Evolutionary conservation across 1,139 yeast species (phyloP).

Genomic region (Saccharomycopsis hybrid): DNA sequence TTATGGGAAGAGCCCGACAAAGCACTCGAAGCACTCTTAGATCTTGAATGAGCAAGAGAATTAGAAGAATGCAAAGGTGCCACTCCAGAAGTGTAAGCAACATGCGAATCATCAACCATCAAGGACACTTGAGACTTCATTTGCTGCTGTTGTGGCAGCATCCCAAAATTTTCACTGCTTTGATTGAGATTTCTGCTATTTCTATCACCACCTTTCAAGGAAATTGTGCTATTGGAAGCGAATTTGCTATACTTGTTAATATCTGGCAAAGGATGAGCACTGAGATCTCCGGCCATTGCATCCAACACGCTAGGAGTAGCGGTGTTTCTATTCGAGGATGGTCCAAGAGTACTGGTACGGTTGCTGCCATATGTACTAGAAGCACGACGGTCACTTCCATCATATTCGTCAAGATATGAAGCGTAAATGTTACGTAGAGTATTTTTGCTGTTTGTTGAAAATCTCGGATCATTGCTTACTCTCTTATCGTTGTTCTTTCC

Average conservation of each 20-base stretch:
- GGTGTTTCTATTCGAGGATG: constrained; percentile 15
- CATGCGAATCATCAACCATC: constrained; percentile 6
- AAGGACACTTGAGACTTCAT: no score
- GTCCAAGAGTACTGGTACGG: constrained; percentile 10
- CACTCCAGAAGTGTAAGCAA: constrained; percentile 15
- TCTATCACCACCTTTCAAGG: neutral
- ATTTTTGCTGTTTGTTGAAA: constrained; percentile 6
- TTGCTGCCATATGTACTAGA: constrained; percentile 15
- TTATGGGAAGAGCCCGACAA: neutral
- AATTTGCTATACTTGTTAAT: constrained; percentile 2
- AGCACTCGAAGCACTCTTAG: constrained; percentile 4
- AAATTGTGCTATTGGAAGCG: constrained; percentile 3
- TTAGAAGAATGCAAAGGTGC: neutral
- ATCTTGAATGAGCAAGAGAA: constrained; percentile 9
- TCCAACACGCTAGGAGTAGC: constrained; percentile 15
- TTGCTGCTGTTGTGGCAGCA: no score
- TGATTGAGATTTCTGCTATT: neutral
- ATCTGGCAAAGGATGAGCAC: constrained; percentile 16
- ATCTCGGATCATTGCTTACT: constrained; percentile 1
- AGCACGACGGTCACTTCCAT: neutral
- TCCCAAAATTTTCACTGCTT: no score
- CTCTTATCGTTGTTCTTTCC: neutral
- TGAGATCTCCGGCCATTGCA: constrained; percentile 1
- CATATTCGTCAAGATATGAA: constrained; percentile 12
- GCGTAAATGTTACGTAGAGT: constrained; percentile 16